Evolutionary conservation across 805 yeast genomes (phyloP).

Genomic region (Saccharomyces cerevisiae): DNA sequence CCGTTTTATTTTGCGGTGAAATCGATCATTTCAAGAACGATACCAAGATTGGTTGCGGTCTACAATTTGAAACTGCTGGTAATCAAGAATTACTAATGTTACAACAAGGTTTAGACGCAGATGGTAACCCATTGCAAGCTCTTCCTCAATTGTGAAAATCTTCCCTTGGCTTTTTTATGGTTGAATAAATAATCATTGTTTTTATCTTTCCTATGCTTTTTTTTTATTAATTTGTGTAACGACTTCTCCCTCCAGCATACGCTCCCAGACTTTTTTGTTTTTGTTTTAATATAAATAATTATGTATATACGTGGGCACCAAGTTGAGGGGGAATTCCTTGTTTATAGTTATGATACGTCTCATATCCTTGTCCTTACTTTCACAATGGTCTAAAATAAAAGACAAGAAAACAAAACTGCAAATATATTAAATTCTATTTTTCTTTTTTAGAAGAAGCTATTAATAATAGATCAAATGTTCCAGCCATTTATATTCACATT

Average conservation of each 20-base stretch:
- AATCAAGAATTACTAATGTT: conserved; percentile 84
- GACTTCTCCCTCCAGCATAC: not conserved
- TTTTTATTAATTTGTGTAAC: conserved; percentile 2
- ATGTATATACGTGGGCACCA: not conserved
- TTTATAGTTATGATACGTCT: not conserved
- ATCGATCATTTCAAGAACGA: conserved; percentile 77
- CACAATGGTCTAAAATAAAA: not conserved
- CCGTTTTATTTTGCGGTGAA: conserved; percentile 84
- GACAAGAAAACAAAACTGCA: not conserved
- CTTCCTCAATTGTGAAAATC: conserved; percentile 47
- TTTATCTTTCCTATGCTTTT: conserved; percentile 6
- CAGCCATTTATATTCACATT: not conserved
- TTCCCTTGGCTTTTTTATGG: not conserved
- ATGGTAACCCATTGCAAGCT: conserved; percentile 80
- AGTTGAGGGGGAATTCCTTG: not conserved
- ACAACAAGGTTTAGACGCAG: conserved; percentile 82
- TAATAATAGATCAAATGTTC: not conserved
- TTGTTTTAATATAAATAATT: not conserved
- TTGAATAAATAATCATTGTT: conserved; percentile 4
- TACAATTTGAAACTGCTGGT: conserved; percentile 93
- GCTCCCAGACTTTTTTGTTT: not conserved
- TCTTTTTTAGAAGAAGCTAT: not conserved
- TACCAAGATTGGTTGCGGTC: conserved; percentile 83
- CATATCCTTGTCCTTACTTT: not conserved
- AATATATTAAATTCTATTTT: not conserved